phyloP scores from a whole-genome alignment of 345 rosid genomes.

The Kandelia obovata region DNA sequence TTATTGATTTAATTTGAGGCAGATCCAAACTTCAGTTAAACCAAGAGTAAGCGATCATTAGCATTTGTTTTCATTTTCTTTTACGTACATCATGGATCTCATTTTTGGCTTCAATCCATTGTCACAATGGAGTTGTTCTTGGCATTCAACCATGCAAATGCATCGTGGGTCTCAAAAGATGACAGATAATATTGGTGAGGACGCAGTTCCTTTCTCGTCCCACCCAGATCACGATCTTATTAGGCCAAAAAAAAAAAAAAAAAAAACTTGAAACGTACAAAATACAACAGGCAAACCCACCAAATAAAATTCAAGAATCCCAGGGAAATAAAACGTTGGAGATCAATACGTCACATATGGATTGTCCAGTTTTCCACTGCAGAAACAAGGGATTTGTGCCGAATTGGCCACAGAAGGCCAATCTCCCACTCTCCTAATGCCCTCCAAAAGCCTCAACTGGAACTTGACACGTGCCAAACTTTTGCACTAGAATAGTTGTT shows the following conservation, averaged over 20 bases:
- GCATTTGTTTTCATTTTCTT: too few relatives aligned
- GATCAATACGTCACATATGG: not conserved
- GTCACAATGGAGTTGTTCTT: not conserved
- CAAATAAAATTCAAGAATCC: slow-evolving; percentile 13
- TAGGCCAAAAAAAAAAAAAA: slow-evolving; percentile 4
- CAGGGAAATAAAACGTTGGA: slow-evolving; percentile 1
- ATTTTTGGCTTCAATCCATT: not conserved
- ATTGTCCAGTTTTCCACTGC: not conserved
- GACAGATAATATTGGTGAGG: slow-evolving; percentile 1
- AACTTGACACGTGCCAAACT: slow-evolving; percentile 43
- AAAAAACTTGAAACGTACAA: not conserved
- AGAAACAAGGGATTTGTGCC: slow-evolving; percentile 20
- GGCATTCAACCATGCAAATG: not conserved
- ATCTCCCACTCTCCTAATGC: slow-evolving; percentile 6
- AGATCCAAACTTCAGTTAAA: too few relatives aligned
- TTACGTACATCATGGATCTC: not conserved
- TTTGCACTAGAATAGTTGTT: slow-evolving; percentile 8
- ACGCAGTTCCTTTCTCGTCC: slow-evolving; percentile 3
- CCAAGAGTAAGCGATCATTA: too few relatives aligned
- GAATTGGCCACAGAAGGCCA: slow-evolving; percentile 5
- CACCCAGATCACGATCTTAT: not conserved
- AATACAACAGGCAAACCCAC: slow-evolving; percentile 5
- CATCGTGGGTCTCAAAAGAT: slow-evolving; percentile 11
- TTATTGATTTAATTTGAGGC: not conserved
- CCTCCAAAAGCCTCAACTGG: slow-evolving; percentile 18